Evolutionary conservation across 192 early-diverging fungal genomes (phyloP), one percentile per base, ranked within the genome.

Genomic region (Linnemannia schmuckeri): DNA sequence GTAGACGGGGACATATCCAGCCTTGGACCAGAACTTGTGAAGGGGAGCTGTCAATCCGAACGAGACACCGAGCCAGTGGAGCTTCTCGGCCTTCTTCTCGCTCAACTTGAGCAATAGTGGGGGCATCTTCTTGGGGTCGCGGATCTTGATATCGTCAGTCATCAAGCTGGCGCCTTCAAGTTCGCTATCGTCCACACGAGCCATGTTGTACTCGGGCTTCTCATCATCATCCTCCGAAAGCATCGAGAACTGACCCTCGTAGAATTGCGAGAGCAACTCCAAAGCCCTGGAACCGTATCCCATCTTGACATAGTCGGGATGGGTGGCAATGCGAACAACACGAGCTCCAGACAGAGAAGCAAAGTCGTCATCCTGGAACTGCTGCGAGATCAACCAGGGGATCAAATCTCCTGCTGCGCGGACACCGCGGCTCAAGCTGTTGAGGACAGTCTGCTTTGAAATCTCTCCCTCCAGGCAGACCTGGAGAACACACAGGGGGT

Each of bases 361-460:
- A 92, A 99, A 99, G 85, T 98, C 98, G 82, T 97, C 96, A 90
- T 99, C 99, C 91, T 98, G 98, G 89, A 94, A 97, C 87, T 96
- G 95, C 84, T 99, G 98, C 18, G 97, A 93, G 40, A 99, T 93
- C 41, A 98, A 92, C 98, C 98, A 99, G 0, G 98, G 98, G 83
- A 99, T 99, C 89, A 99, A 89, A 79, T 99, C 98, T 35, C 98
- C 98, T 72, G 94, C 91, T 49, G 94, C 92, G 70, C 98, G 96
- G 74, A 95, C 93, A 81, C 98, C 98, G 33, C 96, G 92, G 22
- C 94, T 92, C 63, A 99, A 93, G 30, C 95, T 93, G 79, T 94
- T 94, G 70, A 97, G 89, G 0, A 98, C 95, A 9, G 95, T 91
- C 74, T 96, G 94, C 72, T 94, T 93, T 44, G 98, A 97, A 78